Evolutionary conservation across 495 filamentous ascomycete species (phyloP).

Genomic region (Lindgomyces ingoldianus): DNA sequence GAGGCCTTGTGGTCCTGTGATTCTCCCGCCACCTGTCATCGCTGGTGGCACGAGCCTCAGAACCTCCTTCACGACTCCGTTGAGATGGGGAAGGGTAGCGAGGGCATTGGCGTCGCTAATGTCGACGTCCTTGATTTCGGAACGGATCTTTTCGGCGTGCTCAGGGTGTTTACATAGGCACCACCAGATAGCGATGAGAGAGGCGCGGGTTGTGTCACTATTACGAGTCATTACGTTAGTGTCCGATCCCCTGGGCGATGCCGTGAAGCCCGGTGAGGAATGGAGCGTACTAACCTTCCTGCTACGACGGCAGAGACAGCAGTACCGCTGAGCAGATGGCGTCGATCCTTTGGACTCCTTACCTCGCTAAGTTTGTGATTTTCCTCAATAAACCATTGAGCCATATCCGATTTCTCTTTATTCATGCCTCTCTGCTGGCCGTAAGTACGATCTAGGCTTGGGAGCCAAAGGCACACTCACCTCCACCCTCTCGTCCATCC

Average conservation of each 20-base stretch:
- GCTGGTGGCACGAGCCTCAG: conserved; percentile 18
- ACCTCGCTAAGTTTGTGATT: conserved; percentile 14
- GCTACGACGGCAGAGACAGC: too few relatives aligned
- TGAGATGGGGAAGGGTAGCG: conserved; percentile 4
- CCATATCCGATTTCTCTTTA: conserved; percentile 5
- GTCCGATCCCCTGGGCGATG: too few relatives aligned
- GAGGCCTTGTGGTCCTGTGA: conserved; percentile 10
- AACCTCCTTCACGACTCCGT: conserved; percentile 24
- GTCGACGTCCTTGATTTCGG: not conserved
- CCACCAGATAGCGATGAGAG: conserved; percentile 6
- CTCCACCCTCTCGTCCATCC: conserved; percentile 19
- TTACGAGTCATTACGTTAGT: too few relatives aligned
- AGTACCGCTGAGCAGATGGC: too few relatives aligned
- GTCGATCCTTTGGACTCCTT: too few relatives aligned
- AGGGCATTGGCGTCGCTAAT: conserved; percentile 1
- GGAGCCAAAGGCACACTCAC: not conserved
- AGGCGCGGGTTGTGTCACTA: conserved; percentile 6
- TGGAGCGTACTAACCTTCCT: not conserved
- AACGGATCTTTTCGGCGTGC: conserved; percentile 4
- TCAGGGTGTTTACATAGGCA: conserved; percentile 19
- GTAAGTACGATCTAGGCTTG: too few relatives aligned
- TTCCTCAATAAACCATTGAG: conserved; percentile 19
- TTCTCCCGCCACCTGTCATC: conserved; percentile 11
- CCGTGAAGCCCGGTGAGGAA: not conserved
- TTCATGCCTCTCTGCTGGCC: too few relatives aligned